These are phyloP conservation scores for Colletotrichum sp. DNA, from an alignment of 2,329 filamentous ascomycete genomes.

Conservation along the genomic window DNA sequence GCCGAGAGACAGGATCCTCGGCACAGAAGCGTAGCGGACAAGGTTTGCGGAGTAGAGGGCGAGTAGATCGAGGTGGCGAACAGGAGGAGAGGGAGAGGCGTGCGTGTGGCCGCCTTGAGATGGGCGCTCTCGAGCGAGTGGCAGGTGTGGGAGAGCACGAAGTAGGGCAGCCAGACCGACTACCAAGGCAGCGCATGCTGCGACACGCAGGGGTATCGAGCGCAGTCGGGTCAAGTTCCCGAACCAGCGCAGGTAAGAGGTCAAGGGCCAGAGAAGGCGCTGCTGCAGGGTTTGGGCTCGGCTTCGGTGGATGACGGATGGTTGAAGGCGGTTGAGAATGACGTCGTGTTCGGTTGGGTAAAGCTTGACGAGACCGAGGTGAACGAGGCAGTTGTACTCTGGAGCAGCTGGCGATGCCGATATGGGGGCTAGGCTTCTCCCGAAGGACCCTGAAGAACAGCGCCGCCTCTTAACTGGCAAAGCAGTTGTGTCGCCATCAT, in stretches of 20 bases:
- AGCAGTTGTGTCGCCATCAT: neutral
- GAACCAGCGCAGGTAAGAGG: neutral
- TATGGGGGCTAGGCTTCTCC: neutral
- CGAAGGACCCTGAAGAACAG: neutral
- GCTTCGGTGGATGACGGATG: neutral
- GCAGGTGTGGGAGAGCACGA: neutral
- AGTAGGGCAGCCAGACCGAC: neutral
- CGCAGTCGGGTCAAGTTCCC: neutral
- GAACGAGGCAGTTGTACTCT: neutral
- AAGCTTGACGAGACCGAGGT: neutral
- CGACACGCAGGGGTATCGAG: neutral
- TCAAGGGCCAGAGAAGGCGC: neutral
- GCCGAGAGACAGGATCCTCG: neutral
- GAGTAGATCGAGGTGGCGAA: neutral
- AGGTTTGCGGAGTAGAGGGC: neutral
- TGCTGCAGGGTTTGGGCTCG: neutral
- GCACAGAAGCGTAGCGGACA: neutral
- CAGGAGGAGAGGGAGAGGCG: neutral
- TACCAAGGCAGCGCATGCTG: neutral
- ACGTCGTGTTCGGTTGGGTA: neutral
- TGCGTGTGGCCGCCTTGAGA: neutral
- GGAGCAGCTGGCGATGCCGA: neutral
- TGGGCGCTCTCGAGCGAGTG: neutral
- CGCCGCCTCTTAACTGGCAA: neutral
- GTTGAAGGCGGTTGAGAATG: neutral